Evolutionary conservation across 2,329 filamentous ascomycete species (phyloP), one percentile per base, ranked within the genome.

Genomic region (Trichophyton benhamiae): DNA sequence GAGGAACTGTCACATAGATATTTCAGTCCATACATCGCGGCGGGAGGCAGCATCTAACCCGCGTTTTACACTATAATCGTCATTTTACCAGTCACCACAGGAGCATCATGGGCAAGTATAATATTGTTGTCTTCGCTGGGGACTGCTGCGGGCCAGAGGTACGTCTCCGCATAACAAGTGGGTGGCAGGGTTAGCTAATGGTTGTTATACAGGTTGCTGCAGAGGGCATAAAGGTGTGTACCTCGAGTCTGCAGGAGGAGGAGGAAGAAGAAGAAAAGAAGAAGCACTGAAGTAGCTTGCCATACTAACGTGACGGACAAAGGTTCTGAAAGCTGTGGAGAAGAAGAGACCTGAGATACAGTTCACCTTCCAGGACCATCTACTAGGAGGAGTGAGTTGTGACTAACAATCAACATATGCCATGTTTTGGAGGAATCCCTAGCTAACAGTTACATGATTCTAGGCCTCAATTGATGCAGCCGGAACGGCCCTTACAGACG

Each of bases 361-460:
- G 70, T 96, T 97, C 79, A 90, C 94, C 73, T 87, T 96, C 69
- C 83, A 96, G 72, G 85, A 96, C 61, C 90, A 96, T 73, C 81
- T 95, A 62, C 83, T 99, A 62, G 91, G 94, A 70, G 92, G 94
- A 70, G 92, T 95, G 83, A 79, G 89, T 83, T 64, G 65, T 25
- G 11, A 44, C n/a, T 22, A n/a, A 44, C 15, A 64, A 30, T 48
- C 57, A 15, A 27, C 25, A 36, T 36, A 36, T 3, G 33, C 33
- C 33, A 13, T 36, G 33, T 9, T 9, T 36, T 36, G 11, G 33
- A 36, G 8, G 33, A 36, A 2, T 3, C n/a, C 3, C 1, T 36
- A 36, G 7, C 13, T 36, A 13, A 36, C 33, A 36, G 33, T 55
- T 27, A 36, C 22, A 11, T 9, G 17, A 27, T 49, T 53, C 49